Percentiles rank a stretch among this genome's conserved stretches.
These are phyloP conservation scores for Coemansia sp. DNA, from an alignment of 192 early-diverging fungal species.

Conservation along the genomic window DNA sequence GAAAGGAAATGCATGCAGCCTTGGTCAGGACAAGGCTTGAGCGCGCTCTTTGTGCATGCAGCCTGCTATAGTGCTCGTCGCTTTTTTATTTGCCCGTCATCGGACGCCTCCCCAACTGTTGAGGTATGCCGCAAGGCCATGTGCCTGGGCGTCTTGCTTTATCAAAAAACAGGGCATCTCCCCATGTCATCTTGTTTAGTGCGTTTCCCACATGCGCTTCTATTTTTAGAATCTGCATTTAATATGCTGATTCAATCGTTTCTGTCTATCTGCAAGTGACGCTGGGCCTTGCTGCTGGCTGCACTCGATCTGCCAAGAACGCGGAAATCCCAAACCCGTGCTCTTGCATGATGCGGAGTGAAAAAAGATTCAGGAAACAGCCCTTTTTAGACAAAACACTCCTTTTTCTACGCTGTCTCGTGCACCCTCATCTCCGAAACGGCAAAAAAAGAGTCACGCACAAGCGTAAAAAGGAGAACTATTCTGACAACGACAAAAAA, in stretches of 20 bases:
- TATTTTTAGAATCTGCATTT: conserved; percentile 6
- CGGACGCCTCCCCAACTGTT: conserved; percentile 10
- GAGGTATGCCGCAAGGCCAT: conserved; percentile 7
- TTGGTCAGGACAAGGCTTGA: background rate
- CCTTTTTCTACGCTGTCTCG: background rate
- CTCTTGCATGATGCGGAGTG: background rate
- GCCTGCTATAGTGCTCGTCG: background rate
- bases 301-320: conserved; percentile 10
- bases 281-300: background rate
- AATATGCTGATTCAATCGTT: background rate
- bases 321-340: background rate
- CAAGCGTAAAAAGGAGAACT: background rate
- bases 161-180: background rate
- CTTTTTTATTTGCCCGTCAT: background rate
- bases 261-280: background rate
- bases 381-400: background rate
- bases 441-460: background rate
- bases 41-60: background rate
- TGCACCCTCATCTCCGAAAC: too few species aligned
- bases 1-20: background rate
- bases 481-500: background rate
- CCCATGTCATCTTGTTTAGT: background rate
- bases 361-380: too few species aligned
- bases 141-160: background rate
- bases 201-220: conserved; percentile 4